phyloP scores from a whole-genome alignment of 768 basidiomycete genomes.

The Scleroderma citrinum region DNA sequence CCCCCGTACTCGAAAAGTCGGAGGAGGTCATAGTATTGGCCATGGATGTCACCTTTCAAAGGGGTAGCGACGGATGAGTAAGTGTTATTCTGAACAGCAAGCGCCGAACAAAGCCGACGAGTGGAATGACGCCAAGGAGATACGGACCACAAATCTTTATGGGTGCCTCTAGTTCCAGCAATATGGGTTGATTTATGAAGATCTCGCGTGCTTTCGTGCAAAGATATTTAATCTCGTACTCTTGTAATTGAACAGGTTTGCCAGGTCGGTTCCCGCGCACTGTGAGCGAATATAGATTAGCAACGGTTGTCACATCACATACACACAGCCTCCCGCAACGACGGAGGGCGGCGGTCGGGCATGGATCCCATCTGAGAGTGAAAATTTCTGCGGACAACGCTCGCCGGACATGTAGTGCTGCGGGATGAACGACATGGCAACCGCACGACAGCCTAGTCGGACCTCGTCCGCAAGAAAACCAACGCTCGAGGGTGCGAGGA shows the following conservation, averaged over 20 bases:
- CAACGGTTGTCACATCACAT: constrained; percentile 15
- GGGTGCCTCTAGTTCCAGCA: constrained; percentile 96
- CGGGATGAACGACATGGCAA: not conserved
- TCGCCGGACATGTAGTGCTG: constrained; percentile 3
- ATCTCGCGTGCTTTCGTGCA: constrained; percentile 99
- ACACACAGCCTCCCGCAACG: constrained; percentile 7
- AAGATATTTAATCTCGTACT: constrained; percentile 99
- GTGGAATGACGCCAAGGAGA: constrained; percentile 10
- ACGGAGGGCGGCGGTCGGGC: not conserved
- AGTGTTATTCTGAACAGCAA: constrained; percentile 2
- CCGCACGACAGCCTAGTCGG: not conserved
- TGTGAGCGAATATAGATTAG: constrained; percentile 31
- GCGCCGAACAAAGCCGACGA: constrained; percentile 3
- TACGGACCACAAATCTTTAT: constrained; percentile 98
- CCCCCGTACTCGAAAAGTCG: constrained; percentile 98
- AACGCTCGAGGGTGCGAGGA: not conserved
- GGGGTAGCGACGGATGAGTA: constrained; percentile 18
- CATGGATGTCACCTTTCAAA: constrained; percentile 88
- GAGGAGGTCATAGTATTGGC: constrained; percentile 98
- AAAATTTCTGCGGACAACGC: not conserved
- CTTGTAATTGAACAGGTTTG: constrained; percentile 95
- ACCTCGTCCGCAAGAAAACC: not conserved
- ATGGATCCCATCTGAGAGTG: not conserved
- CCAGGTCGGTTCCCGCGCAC: constrained; percentile 98
- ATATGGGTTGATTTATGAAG: constrained; percentile 98